Conservation (phyloP, 176 grass and related monocot genomes). For the Zea luxurians region DNA sequence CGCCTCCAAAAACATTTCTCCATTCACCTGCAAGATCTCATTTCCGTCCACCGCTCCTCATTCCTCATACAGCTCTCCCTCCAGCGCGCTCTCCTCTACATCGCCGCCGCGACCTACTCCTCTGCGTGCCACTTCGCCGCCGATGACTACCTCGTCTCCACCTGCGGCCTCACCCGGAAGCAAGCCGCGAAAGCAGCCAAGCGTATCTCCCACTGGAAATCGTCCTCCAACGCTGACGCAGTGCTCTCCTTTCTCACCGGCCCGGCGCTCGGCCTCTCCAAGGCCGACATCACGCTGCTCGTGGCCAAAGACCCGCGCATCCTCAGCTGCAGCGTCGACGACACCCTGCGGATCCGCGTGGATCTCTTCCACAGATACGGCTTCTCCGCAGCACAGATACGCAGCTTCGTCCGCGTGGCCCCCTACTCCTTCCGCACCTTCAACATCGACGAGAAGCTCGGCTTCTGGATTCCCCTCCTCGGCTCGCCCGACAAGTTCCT, state of each 20-base stretch:
- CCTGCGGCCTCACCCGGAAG: slow-evolving; percentile 38
- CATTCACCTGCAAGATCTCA: slow-evolving; percentile 12
- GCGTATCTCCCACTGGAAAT: slow-evolving; percentile 20
- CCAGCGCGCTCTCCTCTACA: slow-evolving; percentile 11
- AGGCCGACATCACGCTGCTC: slow-evolving; percentile 34
- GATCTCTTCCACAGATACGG: slow-evolving; percentile 29
- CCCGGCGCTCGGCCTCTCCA: slow-evolving; percentile 40
- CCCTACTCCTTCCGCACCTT: slow-evolving; percentile 17
- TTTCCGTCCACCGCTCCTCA: background rate
- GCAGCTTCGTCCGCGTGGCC: background rate
- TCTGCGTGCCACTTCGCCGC: background rate
- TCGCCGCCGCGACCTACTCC: background rate
- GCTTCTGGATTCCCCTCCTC: slow-evolving; percentile 45
- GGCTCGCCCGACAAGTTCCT: slow-evolving; percentile 38
- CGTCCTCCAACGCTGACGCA: slow-evolving; percentile 26
- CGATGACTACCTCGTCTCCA: slow-evolving; percentile 46
- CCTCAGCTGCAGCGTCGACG: slow-evolving; percentile 45
- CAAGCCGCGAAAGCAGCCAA: slow-evolving; percentile 24
- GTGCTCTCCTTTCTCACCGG: slow-evolving; percentile 45
- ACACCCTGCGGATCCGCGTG: slow-evolving; percentile 43
- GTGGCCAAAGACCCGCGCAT: slow-evolving; percentile 35
- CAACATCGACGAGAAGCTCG: slow-evolving; percentile 43
- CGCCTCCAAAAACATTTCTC: background rate
- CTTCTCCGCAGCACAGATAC: slow-evolving; percentile 34
- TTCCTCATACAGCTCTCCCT: background rate